Evolutionary conservation across 352 stramenopile genomes (phyloP).

Genomic region (Pythium phragmiticola): DNA sequence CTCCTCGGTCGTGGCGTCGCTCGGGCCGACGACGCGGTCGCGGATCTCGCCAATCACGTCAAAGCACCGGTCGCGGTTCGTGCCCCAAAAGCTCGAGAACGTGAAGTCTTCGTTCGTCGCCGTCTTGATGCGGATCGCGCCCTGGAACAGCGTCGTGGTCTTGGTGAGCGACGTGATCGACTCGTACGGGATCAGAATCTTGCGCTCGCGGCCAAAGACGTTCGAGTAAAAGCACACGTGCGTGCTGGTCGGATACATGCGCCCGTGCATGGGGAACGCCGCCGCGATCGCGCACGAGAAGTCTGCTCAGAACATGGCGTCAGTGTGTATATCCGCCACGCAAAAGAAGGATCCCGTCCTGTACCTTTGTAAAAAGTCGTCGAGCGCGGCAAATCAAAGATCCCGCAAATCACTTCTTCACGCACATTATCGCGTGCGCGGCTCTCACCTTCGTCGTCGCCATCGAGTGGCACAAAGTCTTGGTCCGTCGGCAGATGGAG

Average conservation of each 20-base stretch:
- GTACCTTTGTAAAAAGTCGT: constrained; percentile 81
- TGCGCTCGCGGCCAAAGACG: constrained; percentile 84
- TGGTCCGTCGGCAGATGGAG: constrained; percentile 45
- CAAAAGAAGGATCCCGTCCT: background rate
- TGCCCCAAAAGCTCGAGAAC: constrained; percentile 86
- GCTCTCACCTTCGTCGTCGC: constrained; percentile 28
- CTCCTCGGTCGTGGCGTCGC: constrained; percentile 5
- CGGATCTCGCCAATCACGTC: constrained; percentile 73
- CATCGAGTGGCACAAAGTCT: constrained; percentile 44
- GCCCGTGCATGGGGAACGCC: constrained; percentile 82
- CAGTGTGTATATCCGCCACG: too few species aligned
- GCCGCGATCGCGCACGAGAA: constrained; percentile 81
- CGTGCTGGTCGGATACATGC: constrained; percentile 84
- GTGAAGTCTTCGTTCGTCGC: constrained; percentile 64
- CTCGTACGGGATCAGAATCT: constrained; percentile 87
- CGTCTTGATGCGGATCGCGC: constrained; percentile 68
- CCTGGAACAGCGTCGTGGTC: constrained; percentile 83
- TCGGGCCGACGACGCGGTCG: constrained; percentile 39
- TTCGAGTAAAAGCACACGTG: constrained; percentile 89
- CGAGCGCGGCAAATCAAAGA: constrained; percentile 72
- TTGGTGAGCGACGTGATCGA: constrained; percentile 79
- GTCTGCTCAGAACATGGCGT: constrained; percentile 32
- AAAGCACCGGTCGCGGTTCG: constrained; percentile 77
- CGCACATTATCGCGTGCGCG: constrained; percentile 51
- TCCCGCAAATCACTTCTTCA: constrained; percentile 86